These are phyloP conservation scores for Alternaria ethzedia DNA, from an alignment of 2,329 filamentous ascomycete species.

Conservation along the genomic window DNA sequence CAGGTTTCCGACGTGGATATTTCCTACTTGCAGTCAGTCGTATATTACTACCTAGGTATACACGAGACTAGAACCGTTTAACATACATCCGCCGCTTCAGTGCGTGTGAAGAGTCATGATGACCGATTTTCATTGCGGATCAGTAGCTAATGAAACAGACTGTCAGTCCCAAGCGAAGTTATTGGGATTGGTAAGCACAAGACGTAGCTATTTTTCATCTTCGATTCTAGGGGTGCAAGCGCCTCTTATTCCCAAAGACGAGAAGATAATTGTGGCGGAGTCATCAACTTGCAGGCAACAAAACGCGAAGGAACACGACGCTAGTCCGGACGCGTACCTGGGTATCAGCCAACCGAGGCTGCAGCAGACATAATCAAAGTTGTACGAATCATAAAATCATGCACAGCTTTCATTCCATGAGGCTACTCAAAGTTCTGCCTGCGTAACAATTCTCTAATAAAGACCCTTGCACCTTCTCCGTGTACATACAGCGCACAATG, in stretches of 20 bases:
- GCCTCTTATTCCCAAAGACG: neutral
- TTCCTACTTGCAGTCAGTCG: neutral
- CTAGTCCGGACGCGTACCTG: neutral
- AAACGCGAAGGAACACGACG: neutral
- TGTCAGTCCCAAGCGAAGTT: neutral
- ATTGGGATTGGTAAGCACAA: neutral
- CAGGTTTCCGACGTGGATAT: neutral
- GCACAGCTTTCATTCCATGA: neutral
- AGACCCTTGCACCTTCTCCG: neutral
- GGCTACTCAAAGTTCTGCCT: neutral
- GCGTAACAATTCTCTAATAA: neutral
- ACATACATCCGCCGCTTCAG: neutral
- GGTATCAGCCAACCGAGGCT: neutral
- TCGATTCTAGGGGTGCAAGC: neutral
- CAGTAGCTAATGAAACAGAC: neutral
- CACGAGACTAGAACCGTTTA: neutral
- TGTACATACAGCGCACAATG: neutral
- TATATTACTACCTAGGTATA: no score
- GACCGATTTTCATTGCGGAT: neutral
- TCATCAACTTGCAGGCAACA: neutral
- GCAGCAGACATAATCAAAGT: neutral
- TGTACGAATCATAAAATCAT: neutral
- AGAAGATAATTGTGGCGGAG: neutral
- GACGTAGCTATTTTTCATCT: neutral
- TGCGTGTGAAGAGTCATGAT: neutral